Evolutionary conservation across 1,139 yeast species (phyloP), one percentile per base, ranked within the genome.

Genomic region (Starmera stellimalicola): DNA sequence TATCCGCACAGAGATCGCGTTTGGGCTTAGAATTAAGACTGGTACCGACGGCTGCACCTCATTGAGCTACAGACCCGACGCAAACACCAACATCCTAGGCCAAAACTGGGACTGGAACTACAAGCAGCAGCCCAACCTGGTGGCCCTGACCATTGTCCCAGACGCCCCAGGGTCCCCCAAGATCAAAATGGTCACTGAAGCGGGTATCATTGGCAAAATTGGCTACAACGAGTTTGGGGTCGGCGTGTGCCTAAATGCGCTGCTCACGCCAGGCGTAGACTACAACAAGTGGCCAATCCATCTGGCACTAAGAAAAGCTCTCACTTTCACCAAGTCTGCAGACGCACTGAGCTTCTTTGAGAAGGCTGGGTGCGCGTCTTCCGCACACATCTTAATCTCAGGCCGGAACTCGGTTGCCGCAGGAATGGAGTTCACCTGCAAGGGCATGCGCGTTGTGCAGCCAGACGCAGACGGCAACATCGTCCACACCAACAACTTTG

Each of bases 251-350:
- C 26, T 46, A 25, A 46, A 45, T 34, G 50, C 48, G 2, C 39
- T 45, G 6, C 25, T 37, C 3, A 37, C 47, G 2, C 36, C 29
- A 12, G 55, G 54, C 7, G 46, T 55, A 14, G 47, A 44, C 27
- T 39, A 38, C 15, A 36, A 48, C 8, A 50, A 48, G 35, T 41
- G 54, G 14, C 63, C 63, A 7, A 45, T 57, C 18, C 63, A 58
- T 32, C 39, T 58, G 30, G 53, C 57, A 1, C 37, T 58, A n/a
- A 44, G 63, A 33, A 41, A 48, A 27, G 50, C 55, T 2, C 38
- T 57, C 30, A 55, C 55, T 27, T 44, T 46, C 27, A 32, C 36
- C 10, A 36, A 49, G 7, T 53, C 54, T 8, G 47, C 41, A 15
- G 55, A 50, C n/a, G 54, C 56, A 2, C 33, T 51, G 7, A 37